Conservation (phyloP, 2,329 filamentous ascomycete genomes). For the Huntiella abstrusa region DNA sequence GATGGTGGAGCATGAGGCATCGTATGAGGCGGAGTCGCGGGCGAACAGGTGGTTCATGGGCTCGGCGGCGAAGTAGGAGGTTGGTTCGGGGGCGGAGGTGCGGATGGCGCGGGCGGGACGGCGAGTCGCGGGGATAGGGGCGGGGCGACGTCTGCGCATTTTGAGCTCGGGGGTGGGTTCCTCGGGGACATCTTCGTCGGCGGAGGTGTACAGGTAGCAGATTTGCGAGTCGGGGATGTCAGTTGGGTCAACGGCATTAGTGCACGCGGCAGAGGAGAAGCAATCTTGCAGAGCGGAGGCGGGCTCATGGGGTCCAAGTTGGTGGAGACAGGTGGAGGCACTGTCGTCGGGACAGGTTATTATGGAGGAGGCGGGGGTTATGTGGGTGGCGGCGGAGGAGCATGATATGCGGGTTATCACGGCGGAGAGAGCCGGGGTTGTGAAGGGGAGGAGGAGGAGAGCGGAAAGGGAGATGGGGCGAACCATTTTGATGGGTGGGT, state of each 20-base stretch:
- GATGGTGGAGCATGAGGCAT: slow-evolving; percentile 11
- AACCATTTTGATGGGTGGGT: slow-evolving; percentile 8
- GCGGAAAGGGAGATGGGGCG: slow-evolving; percentile 7
- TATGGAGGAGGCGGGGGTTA: slow-evolving; percentile 23
- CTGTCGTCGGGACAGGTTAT: slow-evolving; percentile 21
- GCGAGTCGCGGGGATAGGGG: not conserved
- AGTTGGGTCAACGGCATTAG: slow-evolving; percentile 15
- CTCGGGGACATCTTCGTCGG: slow-evolving; percentile 1
- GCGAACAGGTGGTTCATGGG: slow-evolving; percentile 12
- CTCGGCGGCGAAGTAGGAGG: slow-evolving; percentile 8
- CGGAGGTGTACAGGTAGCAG: slow-evolving; percentile 18
- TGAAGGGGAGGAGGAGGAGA: slow-evolving; percentile 17
- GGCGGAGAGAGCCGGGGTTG: slow-evolving; percentile 19
- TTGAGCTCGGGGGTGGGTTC: slow-evolving; percentile 3
- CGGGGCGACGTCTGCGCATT: slow-evolving; percentile 10
- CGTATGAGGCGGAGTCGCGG: slow-evolving; percentile 5
- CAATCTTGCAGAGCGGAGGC: slow-evolving; percentile 21
- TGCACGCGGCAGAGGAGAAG: slow-evolving; percentile 21
- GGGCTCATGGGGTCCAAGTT: slow-evolving; percentile 17
- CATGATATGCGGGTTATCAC: slow-evolving; percentile 17
- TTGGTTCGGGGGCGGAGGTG: not conserved
- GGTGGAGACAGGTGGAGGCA: slow-evolving; percentile 26
- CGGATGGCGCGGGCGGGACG: not conserved
- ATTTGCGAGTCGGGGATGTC: slow-evolving; percentile 16
- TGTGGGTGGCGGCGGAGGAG: slow-evolving; percentile 12